Base-by-base conservation (phyloP, 345 rosid genomes). In the Pelargonium nanum region DNA sequence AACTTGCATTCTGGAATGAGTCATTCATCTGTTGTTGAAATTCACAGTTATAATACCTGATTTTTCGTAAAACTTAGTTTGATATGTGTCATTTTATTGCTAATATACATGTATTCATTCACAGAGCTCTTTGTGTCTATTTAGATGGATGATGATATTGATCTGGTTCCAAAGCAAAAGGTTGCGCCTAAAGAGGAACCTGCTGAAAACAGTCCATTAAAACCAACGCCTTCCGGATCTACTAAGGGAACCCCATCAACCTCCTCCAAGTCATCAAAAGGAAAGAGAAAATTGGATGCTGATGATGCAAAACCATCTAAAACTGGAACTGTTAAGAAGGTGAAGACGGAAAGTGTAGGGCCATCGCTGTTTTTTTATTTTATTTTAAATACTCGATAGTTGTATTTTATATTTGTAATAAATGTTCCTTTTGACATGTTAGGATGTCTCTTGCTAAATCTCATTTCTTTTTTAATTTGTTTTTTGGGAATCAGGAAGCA, bases 151-250 rank as follows among this genome's bases (percentile, higher is more conserved):
- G 93, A 89, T 73, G 94, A 92, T 55, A 62, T 72, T 28, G 77
- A 68, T n/a, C 63, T 76, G 65, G 80, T 83, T 63, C 85, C 86
- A 44, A 89, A 80, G 70, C 85, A 75, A 71, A 85, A 82, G 77
- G 94, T 85, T 64, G 80, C 63, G 12, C 65, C 72, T 2, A 89
- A 85, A 78, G 89, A 93, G 78, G 99, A 89, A 72, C 85, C 85
- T 60, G 72, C 70, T 68, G 96, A 89, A 6, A 82, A 64, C 62
- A 81, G 78, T 71, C 96, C 91, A 53, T 53, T 80, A 64, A 87
- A 93, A 72, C 77, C 88, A 45, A 70, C 69, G 10, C 78, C 94
- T 57, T 58, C 91, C 60, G 82, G 75, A 64, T 68, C 93, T 66
- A 64, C 83, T 57, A 82, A 87, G 69, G 91, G 94, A 72, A 81